Conservation (phyloP, 208 protist species). For the Crithidia brevicula region DNA sequence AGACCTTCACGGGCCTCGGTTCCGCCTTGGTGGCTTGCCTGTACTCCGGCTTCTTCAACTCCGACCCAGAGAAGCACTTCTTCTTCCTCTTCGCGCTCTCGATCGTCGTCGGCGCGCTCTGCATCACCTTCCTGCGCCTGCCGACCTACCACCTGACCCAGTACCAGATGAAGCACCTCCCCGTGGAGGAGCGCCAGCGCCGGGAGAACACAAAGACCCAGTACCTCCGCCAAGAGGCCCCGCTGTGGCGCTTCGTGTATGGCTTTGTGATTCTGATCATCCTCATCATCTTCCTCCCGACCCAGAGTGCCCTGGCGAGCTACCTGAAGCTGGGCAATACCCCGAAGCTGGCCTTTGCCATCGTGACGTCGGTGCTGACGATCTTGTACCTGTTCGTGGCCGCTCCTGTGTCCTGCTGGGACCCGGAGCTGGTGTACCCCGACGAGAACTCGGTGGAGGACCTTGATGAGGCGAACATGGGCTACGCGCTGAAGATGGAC, state of each 20-base stretch:
- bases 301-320: slow-evolving; percentile 46
- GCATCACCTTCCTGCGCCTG: slow-evolving; percentile 50
- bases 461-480: slow-evolving; percentile 4
- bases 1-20: slow-evolving; percentile 68
- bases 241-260: slow-evolving; percentile 54
- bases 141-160: slow-evolving; percentile 63
- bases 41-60: slow-evolving; percentile 40
- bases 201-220: slow-evolving; percentile 40
- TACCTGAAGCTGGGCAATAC: slow-evolving; percentile 37
- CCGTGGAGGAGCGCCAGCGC: slow-evolving; percentile 38
- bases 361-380: slow-evolving; percentile 33
- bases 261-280: slow-evolving; percentile 57
- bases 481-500: background rate
- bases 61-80: slow-evolving; percentile 37
- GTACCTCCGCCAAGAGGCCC: slow-evolving; percentile 64
- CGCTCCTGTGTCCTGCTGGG: slow-evolving; percentile 36
- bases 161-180: slow-evolving; percentile 38
- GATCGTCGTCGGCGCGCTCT: slow-evolving; percentile 21
- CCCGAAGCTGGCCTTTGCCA: slow-evolving; percentile 42
- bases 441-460: slow-evolving; percentile 1
- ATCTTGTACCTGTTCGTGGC: slow-evolving; percentile 28
- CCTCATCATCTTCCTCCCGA: slow-evolving; percentile 56
- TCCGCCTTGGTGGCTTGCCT: slow-evolving; percentile 48
- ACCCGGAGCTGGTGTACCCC: background rate
- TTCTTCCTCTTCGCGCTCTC: slow-evolving; percentile 49